Conservation (phyloP, 2,329 filamentous ascomycete genomes). For the Fusarium equiseti region DNA sequence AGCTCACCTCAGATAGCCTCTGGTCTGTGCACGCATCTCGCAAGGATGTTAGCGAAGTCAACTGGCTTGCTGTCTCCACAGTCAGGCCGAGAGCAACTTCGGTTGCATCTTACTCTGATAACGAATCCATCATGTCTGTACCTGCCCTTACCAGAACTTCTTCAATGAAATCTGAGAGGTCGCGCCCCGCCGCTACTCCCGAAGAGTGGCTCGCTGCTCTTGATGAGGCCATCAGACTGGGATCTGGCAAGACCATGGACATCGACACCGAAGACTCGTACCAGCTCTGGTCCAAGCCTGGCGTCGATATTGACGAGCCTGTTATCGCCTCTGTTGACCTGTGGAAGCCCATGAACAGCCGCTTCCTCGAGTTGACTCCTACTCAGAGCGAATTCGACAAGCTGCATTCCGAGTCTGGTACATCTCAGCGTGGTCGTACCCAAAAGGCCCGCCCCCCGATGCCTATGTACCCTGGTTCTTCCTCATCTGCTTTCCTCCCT, state of each 20-base stretch:
- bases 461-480: slow-evolving; percentile 38
- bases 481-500: slow-evolving; percentile 42
- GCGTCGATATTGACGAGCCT: slow-evolving; percentile 10
- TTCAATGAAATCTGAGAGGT: slow-evolving; percentile 39
- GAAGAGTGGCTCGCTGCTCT: slow-evolving; percentile 57
- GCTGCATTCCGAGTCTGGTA: slow-evolving; percentile 38
- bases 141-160: slow-evolving; percentile 38
- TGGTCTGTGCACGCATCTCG: slow-evolving; percentile 49
- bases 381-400: slow-evolving; percentile 36
- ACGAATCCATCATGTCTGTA: slow-evolving; percentile 26
- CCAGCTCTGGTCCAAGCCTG: slow-evolving; percentile 45
- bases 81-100: slow-evolving; percentile 37
- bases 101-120: slow-evolving; percentile 35
- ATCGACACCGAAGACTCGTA: slow-evolving; percentile 23
- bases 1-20: slow-evolving; percentile 51
- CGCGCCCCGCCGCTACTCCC: slow-evolving; percentile 43
- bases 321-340: slow-evolving; percentile 31
- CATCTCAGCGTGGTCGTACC: slow-evolving; percentile 39
- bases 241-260: slow-evolving; percentile 27
- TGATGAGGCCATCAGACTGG: slow-evolving; percentile 38
- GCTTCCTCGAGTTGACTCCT: slow-evolving; percentile 40
- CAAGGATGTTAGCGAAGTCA: slow-evolving; percentile 27
- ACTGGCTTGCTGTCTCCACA: slow-evolving; percentile 45
- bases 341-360: slow-evolving; percentile 41
- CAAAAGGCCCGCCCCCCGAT: slow-evolving; percentile 39